Evolutionary conservation across 1,284 basidiomycete species (phyloP), one percentile per base, ranked within the genome.

Genomic region (Marasmius tenuissimus): DNA sequence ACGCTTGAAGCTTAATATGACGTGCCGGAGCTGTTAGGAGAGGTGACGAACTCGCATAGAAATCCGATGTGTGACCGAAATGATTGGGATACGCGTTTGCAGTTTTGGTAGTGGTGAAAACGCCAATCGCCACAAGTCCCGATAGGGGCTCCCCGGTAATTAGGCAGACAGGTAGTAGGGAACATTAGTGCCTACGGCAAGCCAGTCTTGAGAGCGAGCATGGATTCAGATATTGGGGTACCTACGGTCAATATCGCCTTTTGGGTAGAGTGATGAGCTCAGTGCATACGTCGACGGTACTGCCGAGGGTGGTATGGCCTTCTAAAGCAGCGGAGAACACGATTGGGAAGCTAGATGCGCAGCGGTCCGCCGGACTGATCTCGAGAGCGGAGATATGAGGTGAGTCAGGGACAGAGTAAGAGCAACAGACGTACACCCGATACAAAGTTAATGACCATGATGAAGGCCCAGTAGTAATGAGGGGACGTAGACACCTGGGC

Each of bases 391-490:
- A 27, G 27, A 58, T 66, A 27, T 50, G 35, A 20, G 6, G 6
- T 50, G n/a, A 8, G n/a, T 45, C 58, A 27, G 57, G 11, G 40
- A 9, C 33, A 39, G 27, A 27, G 18, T 47, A 20, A 49, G 39
- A 10, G 42, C 10, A 9, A 58, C 35, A 18, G n/a, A 67, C 72
- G 14, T 65, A 74, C 73, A 49, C 70, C 57, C 14, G 88, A 77
- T 52, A 88, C 85, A 54, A 89, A 84, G 70, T 92, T 92, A 27
- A 90, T 92, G 63, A 89, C 88, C 80, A 91, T 82, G 70, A 91
- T 88, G 72, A 91, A 91, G 18, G 89, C 83, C 70, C 48, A 59
- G 8, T 42, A 60, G 58, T 54, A 42, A 52, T n/a, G 42, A 53
- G 53, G 20, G 61, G 42, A 52, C 48, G 18, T 9, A 54, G 68